Evolutionary conservation across 306 rosid species (phyloP), one percentile per base, ranked within the genome.

Genomic region (Acmispon strigosus): DNA sequence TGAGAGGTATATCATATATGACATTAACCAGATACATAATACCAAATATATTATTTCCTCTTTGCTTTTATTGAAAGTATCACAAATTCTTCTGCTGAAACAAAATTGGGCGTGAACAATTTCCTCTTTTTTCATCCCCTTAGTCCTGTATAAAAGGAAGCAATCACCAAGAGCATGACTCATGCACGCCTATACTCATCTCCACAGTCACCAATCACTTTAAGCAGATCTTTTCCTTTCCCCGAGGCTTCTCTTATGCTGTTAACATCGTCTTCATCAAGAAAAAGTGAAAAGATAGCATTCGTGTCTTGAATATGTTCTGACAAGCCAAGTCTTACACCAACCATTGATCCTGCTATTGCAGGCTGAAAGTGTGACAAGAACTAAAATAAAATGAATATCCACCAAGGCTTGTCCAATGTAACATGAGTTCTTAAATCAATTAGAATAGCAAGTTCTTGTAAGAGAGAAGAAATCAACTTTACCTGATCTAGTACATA

Each of bases 311-410:
- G 81, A 48, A 90, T 83, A 69, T 94, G 98, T n/a, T 90, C 96
- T 10, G 98, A 78, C 84, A 94, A 81, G 58, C 98, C 98, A 57
- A 90, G 97, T 80, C 98, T 85, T 27, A 89, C 96, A 19, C 98
- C 98, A 52, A 93, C 60, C 98, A 93, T 93, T 16, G 98, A 93
- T 81, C 98, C 98, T 32, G 94, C 98, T 73, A 93, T 94, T 5
- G 87, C 87, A 16, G 96, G 89, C 98, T 93, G 96, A 81, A 78
- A 44, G 75, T 79, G 79, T 29, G 14, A 48, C 58, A 61, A 70
- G 24, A 63, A 68, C 37, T 72, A 51, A 74, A 50, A 41, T 53
- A 34, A 54, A 65, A 61, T 8, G 17, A 52, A 68, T 50, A 36
- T 16, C 16, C 18, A 59, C 8, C 22, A 37, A 20, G 45, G 60